These are phyloP conservation scores for Phytophthora uliginosa DNA, from an alignment of 352 stramenopile genomes.

Conservation along the genomic window DNA sequence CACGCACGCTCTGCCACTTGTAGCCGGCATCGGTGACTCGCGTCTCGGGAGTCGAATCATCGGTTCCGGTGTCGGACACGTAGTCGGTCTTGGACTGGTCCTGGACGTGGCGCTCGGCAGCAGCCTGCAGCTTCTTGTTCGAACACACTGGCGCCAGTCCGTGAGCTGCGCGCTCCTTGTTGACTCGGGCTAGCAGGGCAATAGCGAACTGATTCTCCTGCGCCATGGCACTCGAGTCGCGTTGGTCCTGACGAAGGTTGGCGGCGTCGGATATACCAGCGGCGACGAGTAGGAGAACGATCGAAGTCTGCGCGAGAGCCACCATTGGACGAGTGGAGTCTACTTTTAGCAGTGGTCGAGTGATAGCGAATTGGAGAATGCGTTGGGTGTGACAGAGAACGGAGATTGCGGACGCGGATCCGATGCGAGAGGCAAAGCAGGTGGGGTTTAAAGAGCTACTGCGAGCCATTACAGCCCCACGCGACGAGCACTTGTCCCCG, in stretches of 20 bases:
- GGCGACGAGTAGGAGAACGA: not conserved
- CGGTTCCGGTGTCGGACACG: conserved; percentile 49
- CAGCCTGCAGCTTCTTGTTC: conserved; percentile 6
- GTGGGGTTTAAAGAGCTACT: not conserved
- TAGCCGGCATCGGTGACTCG: conserved; percentile 51
- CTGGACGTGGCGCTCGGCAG: not conserved
- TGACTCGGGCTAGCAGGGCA: not conserved
- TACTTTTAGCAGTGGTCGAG: not conserved
- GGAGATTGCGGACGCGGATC: not conserved
- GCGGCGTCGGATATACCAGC: not conserved
- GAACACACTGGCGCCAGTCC: not conserved
- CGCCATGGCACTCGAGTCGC: not conserved
- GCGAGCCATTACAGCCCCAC: not conserved
- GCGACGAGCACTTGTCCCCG: not conserved
- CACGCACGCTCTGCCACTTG: conserved; percentile 47
- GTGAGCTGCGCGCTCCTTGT: conserved; percentile 5
- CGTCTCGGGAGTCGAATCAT: conserved; percentile 39
- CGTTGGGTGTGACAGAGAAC: not conserved
- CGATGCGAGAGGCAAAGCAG: not conserved
- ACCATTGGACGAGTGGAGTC: not conserved
- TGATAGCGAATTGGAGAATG: not conserved
- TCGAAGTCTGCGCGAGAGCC: not conserved
- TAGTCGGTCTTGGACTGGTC: conserved; percentile 8
- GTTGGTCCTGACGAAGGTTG: conserved; percentile 7
- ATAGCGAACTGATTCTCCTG: not conserved